phyloP scores from a whole-genome alignment of 257 asterid genomes.

The Penstemon eatonii region DNA sequence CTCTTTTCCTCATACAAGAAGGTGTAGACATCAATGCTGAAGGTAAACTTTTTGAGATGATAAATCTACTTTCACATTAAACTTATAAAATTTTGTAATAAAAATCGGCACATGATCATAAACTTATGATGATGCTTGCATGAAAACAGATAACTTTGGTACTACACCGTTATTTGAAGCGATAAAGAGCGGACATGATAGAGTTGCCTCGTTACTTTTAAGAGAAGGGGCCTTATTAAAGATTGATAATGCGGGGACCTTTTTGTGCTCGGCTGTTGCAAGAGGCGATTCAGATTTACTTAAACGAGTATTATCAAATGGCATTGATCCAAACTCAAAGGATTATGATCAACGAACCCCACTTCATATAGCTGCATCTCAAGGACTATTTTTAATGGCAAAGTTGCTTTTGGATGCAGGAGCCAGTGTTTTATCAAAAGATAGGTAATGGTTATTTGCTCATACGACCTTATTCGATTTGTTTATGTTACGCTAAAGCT shows the following conservation, averaged over 20 bases:
- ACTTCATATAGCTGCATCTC: constrained; percentile 84
- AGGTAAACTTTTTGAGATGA: constrained; percentile 40
- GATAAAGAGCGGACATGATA: constrained; percentile 75
- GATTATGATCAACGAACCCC: constrained; percentile 86
- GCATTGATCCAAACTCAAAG: constrained; percentile 70
- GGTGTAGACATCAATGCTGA: constrained; percentile 55
- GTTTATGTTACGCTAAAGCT: constrained; percentile 13
- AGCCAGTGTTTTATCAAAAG: constrained; percentile 74
- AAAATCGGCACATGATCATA: neutral
- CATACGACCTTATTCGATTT: too few relatives aligned
- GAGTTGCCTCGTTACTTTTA: constrained; percentile 58
- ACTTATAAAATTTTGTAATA: neutral
- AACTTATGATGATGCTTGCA: constrained; percentile 10
- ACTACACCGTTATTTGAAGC: constrained; percentile 81
- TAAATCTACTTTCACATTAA: neutral
- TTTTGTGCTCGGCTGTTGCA: constrained; percentile 62
- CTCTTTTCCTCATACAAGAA: constrained; percentile 67
- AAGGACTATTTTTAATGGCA: constrained; percentile 70
- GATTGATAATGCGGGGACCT: constrained; percentile 66
- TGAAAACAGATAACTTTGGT: constrained; percentile 66
- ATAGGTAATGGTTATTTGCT: constrained; percentile 48
- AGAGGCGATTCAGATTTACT: constrained; percentile 81
- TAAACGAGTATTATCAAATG: constrained; percentile 56
- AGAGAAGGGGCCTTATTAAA: constrained; percentile 66
- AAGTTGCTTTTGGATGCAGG: constrained; percentile 84